Conservation (phyloP, 352 stramenopile genomes). For the Globisporangium middletonii region DNA sequence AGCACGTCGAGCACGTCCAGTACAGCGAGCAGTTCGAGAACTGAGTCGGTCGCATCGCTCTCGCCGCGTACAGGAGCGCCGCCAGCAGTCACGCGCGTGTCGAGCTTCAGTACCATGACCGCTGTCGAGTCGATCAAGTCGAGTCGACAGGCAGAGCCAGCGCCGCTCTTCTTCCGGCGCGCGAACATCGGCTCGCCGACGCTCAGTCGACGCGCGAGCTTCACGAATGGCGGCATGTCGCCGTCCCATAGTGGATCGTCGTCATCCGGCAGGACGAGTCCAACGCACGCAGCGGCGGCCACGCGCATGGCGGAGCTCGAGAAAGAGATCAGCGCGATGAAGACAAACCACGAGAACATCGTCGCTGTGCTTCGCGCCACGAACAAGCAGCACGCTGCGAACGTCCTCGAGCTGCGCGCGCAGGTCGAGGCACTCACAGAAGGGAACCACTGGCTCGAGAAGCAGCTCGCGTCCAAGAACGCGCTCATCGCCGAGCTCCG, state of each 20-base stretch:
- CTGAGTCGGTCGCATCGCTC: background rate
- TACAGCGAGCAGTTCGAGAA: background rate
- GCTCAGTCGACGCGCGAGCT: slow-evolving; percentile 28
- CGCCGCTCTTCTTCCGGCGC: slow-evolving; percentile 34
- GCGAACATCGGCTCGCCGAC: slow-evolving; percentile 26
- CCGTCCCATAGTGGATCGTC: background rate
- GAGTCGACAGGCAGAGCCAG: slow-evolving; percentile 5
- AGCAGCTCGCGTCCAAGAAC: slow-evolving; percentile 49
- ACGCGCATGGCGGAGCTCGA: slow-evolving; percentile 47
- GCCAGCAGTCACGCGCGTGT: background rate
- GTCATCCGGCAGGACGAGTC: slow-evolving; percentile 1
- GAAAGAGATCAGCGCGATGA: slow-evolving; percentile 52
- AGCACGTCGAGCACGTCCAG: background rate
- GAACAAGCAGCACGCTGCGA: slow-evolving; percentile 63
- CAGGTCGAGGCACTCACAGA: slow-evolving; percentile 57
- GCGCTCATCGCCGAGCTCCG: slow-evolving; percentile 46
- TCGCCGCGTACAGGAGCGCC: background rate
- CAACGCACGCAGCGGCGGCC: slow-evolving; percentile 7
- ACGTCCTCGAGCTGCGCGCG: slow-evolving; percentile 56
- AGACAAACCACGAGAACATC: slow-evolving; percentile 65
- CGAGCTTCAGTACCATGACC: slow-evolving; percentile 7
- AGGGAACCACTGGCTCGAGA: slow-evolving; percentile 54
- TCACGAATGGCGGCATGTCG: slow-evolving; percentile 4
- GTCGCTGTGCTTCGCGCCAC: slow-evolving; percentile 56
- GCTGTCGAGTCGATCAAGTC: slow-evolving; percentile 29